Percentiles rank a stretch among this genome's conserved stretches.
phyloP scores from a whole-genome alignment of 2,329 filamentous ascomycete genomes.

The Pseudopithomyces maydicus region DNA sequence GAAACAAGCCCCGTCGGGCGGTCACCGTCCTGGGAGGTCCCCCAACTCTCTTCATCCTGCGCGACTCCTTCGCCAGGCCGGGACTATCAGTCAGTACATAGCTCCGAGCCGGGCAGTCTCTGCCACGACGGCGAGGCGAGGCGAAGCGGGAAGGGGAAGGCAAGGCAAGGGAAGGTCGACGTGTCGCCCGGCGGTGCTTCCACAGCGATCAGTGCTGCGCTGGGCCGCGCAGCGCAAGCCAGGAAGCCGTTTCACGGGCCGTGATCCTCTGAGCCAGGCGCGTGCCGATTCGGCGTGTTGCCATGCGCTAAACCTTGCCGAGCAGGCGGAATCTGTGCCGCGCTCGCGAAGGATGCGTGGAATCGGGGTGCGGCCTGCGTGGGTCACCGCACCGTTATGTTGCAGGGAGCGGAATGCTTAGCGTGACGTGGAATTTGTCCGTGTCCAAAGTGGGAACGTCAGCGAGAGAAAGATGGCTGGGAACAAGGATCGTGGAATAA shows the following conservation, averaged over 20 bases:
- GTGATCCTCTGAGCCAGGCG: neutral
- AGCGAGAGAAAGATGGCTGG: conserved; percentile 7
- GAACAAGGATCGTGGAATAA: conserved; percentile 12
- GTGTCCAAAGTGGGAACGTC: conserved; percentile 3
- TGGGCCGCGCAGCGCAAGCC: neutral
- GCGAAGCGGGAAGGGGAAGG: neutral
- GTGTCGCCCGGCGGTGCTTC: neutral
- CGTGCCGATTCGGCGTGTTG: neutral
- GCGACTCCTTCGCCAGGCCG: too few species aligned
- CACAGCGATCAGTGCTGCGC: neutral
- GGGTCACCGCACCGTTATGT: conserved; percentile 1
- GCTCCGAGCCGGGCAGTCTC: too few species aligned
- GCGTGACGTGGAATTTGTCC: neutral
- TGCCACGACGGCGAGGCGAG: neutral
- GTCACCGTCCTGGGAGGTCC: too few species aligned
- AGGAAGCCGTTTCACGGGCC: conserved; percentile 4
- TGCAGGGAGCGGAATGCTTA: neutral
- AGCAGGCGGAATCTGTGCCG: conserved; percentile 1
- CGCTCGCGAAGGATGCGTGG: conserved; percentile 1
- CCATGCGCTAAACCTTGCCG: conserved; percentile 5
- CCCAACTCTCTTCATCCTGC: too few species aligned
- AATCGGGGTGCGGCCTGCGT: neutral
- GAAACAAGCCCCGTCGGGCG: too few species aligned
- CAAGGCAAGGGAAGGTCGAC: neutral
- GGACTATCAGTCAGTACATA: too few species aligned